A percentile compares a stretch with the other conserved stretches of the same genome.
These are phyloP conservation scores for Chalaropsis thielavioides DNA, from an alignment of 2,329 filamentous ascomycete genomes.

Conservation along the genomic window DNA sequence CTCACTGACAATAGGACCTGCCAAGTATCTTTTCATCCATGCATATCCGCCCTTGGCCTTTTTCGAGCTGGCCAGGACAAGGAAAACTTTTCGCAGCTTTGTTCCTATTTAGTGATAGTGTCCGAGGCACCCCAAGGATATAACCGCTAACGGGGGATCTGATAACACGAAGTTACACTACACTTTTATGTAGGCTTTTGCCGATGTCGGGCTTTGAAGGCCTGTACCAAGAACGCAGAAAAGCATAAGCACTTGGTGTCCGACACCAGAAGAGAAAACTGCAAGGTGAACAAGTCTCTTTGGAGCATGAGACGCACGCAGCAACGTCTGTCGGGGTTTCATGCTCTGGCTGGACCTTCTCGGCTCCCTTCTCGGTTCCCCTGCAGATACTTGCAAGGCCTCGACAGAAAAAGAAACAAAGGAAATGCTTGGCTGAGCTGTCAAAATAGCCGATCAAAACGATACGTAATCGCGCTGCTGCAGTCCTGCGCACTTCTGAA, in stretches of 20 bases:
- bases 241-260: no score
- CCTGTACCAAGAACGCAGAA: background rate
- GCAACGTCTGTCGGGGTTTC: no score
- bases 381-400: no score
- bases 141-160: background rate
- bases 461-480: background rate
- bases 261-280: background rate
- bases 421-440: slow-evolving; percentile 3
- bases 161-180: background rate
- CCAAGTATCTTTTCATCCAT: no score
- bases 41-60: no score
- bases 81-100: slow-evolving; percentile 6
- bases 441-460: background rate
- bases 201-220: background rate
- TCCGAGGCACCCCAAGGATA: background rate
- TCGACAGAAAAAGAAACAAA: background rate
- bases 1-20: no score
- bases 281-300: background rate
- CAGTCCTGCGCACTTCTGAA: background rate
- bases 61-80: background rate
- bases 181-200: background rate
- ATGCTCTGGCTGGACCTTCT: no score
- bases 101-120: slow-evolving; percentile 6
- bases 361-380: no score
- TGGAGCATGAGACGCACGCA: no score